These are phyloP conservation scores for Poa pratensis DNA, from an alignment of 176 grass and related monocot species.

Conservation along the genomic window DNA sequence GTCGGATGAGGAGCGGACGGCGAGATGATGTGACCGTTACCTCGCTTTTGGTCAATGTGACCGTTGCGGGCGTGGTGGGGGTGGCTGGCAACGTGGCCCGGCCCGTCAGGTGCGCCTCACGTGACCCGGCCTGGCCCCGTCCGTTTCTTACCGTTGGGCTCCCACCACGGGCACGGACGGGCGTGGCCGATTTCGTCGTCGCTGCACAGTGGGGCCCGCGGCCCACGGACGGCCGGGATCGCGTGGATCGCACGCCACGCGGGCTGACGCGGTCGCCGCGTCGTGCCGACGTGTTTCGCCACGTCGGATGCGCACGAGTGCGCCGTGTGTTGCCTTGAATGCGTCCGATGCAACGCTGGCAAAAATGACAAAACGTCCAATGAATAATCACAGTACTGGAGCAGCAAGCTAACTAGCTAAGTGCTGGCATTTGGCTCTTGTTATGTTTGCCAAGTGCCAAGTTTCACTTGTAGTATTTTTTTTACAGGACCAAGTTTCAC, in stretches of 20 bases:
- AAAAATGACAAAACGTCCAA: background rate
- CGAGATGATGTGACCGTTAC: slow-evolving; percentile 74
- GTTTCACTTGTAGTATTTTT: too few species aligned
- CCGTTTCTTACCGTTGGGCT: slow-evolving; percentile 49
- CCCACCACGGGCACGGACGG: slow-evolving; percentile 14
- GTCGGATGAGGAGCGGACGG: slow-evolving; percentile 62
- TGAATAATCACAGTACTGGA: background rate
- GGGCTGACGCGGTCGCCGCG: background rate
- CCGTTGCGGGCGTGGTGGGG: slow-evolving; percentile 57
- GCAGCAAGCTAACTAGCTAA: background rate
- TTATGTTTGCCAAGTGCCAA: background rate
- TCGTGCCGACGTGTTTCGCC: background rate
- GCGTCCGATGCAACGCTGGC: background rate
- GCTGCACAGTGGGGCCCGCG: background rate
- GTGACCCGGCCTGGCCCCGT: slow-evolving; percentile 35
- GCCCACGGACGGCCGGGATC: background rate
- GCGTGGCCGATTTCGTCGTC: background rate
- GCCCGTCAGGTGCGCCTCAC: slow-evolving; percentile 49
- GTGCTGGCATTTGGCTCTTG: background rate
- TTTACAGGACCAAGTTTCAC: too few species aligned
- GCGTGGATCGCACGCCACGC: slow-evolving; percentile 27
- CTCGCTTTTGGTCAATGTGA: slow-evolving; percentile 60
- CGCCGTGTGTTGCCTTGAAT: background rate
- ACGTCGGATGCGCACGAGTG: background rate
- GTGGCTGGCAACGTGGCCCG: background rate